These are phyloP conservation scores for Harringtonia aguacate DNA, from an alignment of 2,329 filamentous ascomycete species.

Conservation along the genomic window DNA sequence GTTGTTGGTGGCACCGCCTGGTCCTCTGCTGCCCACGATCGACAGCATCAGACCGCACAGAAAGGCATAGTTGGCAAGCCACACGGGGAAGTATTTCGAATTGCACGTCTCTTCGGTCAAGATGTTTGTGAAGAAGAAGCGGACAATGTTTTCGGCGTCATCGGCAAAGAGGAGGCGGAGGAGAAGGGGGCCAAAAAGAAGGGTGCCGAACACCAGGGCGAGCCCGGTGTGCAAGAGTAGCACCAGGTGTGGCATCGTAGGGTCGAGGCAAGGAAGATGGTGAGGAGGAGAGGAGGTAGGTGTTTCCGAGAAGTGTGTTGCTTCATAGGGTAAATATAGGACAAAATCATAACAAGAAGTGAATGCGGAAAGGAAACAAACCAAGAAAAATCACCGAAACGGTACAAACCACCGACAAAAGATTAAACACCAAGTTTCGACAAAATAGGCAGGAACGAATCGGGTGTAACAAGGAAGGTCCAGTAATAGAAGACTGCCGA, in stretches of 20 bases:
- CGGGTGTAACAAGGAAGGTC: no score
- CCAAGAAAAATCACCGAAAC: no score
- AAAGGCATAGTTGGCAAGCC: slow-evolving; percentile 8
- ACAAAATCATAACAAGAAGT: no score
- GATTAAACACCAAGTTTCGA: no score
- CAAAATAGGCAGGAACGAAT: no score
- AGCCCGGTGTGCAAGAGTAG: not conserved
- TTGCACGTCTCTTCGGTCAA: not conserved
- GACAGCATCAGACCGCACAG: slow-evolving; percentile 4
- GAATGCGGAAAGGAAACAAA: no score
- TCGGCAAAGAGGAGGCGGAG: not conserved
- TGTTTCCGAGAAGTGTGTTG: no score
- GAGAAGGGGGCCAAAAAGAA: not conserved
- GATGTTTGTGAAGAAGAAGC: not conserved
- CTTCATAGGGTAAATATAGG: no score
- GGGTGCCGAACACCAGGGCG: not conserved
- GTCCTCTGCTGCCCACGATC: not conserved
- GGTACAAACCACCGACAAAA: not conserved
- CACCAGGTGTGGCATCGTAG: not conserved
- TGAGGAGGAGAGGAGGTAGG: not conserved
- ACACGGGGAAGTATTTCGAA: not conserved
- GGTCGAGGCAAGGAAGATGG: not conserved
- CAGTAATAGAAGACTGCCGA: no score
- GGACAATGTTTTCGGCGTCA: not conserved
- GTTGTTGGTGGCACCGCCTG: not conserved